Evolutionary conservation across 2,329 filamentous ascomycete genomes (phyloP).

Genomic region (Ophiostoma ulmi): DNA sequence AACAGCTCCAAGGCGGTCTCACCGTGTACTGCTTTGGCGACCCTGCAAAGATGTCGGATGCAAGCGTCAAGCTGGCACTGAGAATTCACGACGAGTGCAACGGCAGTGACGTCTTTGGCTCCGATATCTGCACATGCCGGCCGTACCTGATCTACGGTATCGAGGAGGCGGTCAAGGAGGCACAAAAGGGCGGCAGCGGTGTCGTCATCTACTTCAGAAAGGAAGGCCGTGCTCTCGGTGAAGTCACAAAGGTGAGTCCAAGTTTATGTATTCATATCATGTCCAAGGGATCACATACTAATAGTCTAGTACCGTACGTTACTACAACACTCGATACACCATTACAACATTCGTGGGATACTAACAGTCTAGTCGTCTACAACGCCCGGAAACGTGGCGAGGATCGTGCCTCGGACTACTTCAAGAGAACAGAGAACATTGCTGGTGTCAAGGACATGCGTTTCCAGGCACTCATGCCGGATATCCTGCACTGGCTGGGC

Average conservation of each 20-base stretch:
- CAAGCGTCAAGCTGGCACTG: slow-evolving; percentile 72
- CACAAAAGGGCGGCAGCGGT: slow-evolving; percentile 86
- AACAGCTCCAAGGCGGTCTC: slow-evolving; percentile 57
- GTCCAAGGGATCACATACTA: not conserved
- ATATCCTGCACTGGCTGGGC: slow-evolving; percentile 95
- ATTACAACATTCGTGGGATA: not conserved
- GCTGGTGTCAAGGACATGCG: slow-evolving; percentile 96
- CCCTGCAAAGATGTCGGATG: slow-evolving; percentile 86
- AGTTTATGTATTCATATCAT: not conserved
- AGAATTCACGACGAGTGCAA: slow-evolving; percentile 84
- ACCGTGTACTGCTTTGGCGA: slow-evolving; percentile 98
- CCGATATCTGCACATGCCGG: slow-evolving; percentile 93
- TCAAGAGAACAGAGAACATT: slow-evolving; percentile 96
- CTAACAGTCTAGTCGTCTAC: slow-evolving; percentile 51
- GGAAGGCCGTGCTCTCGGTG: slow-evolving; percentile 87
- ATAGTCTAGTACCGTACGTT: slow-evolving; percentile 28
- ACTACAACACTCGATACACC: not conserved
- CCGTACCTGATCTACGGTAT: slow-evolving; percentile 97
- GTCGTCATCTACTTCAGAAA: slow-evolving; percentile 99
- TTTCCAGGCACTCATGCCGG: slow-evolving; percentile 96
- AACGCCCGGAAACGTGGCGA: slow-evolving; percentile 75
- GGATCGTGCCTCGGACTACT: slow-evolving; percentile 84
- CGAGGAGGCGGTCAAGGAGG: slow-evolving; percentile 94
- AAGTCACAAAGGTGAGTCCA: slow-evolving; percentile 76
- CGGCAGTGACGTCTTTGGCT: slow-evolving; percentile 94